Base-by-base conservation (phyloP, 257 asterid species). In the Solanum pinnatisectum region DNA sequence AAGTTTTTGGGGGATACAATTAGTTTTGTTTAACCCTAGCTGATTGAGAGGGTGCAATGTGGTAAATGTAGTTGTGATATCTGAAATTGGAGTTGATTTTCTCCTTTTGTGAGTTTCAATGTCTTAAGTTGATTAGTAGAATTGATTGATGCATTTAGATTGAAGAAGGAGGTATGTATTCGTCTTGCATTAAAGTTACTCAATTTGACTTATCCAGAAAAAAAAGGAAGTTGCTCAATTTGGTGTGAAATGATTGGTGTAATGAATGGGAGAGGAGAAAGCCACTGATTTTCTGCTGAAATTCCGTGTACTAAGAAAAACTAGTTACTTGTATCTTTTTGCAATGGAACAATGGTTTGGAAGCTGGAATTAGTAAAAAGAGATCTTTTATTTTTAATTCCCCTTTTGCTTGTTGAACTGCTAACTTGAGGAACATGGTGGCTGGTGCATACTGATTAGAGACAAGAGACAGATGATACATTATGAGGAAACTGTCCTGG, bases 1-100 rank as follows among this genome's bases (percentile, higher is more conserved):
- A 93, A 30, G 98, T 90, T 52, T 6, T 65, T 65, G 33, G 72
- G 39, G 84, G 14, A 39, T 5, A 5, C 39, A 8, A 18, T 33
- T 72, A 71, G 3, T 35, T 72, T 70, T 74, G 83, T 11, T 74
- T 22, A 79, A 79, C 84, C 65, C 39, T 79, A 79, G 84, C 25
- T 44, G 8, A 79, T 78, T 74, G 84, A 44, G 84, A 79, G 16
- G 18, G 63, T 79, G 84, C 39, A 46, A 18, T 81, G 68, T 12
- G 30, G 85, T 16, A 46, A 30, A 36, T 46, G 2, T 52, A 10
- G 71, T 20, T 18, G 86, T 81, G 71, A 32, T 81, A 27, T 46
- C 65, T 46, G 67, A 27, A 81, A 46, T 79, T 42, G 84, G 6
- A 6, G 39, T 15, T 27, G 40, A 82, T 49, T 82, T 82, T 82